These are phyloP conservation scores for Aspergillus awamori DNA, from an alignment of 2,329 filamentous ascomycete species.

Conservation along the genomic window DNA sequence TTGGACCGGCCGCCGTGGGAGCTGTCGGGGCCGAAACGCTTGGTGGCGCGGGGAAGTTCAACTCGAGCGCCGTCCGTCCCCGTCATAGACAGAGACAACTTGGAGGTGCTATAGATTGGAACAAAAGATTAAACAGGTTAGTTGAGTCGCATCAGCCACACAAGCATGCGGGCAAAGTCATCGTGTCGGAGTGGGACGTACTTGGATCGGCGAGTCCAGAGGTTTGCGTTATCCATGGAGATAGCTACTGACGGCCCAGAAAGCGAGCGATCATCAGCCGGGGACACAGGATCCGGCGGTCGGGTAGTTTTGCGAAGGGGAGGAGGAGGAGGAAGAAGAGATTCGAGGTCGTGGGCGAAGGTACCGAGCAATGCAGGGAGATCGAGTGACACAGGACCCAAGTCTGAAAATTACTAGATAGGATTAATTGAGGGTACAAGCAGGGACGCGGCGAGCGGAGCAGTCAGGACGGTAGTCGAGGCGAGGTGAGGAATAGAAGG, in stretches of 20 bases:
- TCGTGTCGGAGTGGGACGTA: slow-evolving; percentile 33
- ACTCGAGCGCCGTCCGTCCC: slow-evolving; percentile 59
- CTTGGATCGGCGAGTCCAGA: slow-evolving; percentile 55
- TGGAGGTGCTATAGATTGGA: slow-evolving; percentile 67
- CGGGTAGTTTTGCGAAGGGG: neutral
- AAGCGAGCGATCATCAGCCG: slow-evolving; percentile 43
- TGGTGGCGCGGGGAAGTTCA: slow-evolving; percentile 66
- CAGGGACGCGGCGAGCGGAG: slow-evolving; percentile 14
- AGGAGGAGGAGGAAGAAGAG: slow-evolving; percentile 18
- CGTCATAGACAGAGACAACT: slow-evolving; percentile 84
- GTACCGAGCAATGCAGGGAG: neutral
- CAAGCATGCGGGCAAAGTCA: slow-evolving; percentile 1
- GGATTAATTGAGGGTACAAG: slow-evolving; percentile 12
- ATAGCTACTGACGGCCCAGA: slow-evolving; percentile 38
- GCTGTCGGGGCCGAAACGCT: slow-evolving; percentile 73
- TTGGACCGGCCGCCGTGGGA: slow-evolving; percentile 75
- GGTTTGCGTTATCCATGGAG: slow-evolving; percentile 54
- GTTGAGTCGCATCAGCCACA: slow-evolving; percentile 3
- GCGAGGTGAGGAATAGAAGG: slow-evolving; percentile 12
- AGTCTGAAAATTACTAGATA: slow-evolving; percentile 11
- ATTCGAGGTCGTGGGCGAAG: slow-evolving; percentile 3
- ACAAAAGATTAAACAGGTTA: slow-evolving; percentile 22
- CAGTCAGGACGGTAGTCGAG: slow-evolving; percentile 11
- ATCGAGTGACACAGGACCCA: neutral
- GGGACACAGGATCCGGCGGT: slow-evolving; percentile 9